Evolutionary conservation across 257 asterid genomes (phyloP).

Genomic region (Ehretia macrophylla): DNA sequence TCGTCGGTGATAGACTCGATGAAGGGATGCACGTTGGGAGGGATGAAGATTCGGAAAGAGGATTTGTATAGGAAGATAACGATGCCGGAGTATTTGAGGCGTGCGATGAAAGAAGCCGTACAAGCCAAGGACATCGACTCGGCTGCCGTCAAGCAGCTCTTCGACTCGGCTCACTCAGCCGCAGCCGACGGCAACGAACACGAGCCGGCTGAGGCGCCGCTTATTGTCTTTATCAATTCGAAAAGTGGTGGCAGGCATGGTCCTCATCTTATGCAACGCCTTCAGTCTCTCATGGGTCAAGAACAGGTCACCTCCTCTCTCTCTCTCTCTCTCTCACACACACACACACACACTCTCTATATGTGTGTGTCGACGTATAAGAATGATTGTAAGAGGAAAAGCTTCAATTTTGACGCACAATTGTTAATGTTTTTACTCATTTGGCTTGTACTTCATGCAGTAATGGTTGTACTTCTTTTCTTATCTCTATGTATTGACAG

Average conservation of each 20-base stretch:
- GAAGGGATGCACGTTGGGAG: conserved; percentile 63
- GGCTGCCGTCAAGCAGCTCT: conserved; percentile 25
- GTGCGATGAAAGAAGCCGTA: conserved; percentile 76
- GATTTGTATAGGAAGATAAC: conserved; percentile 61
- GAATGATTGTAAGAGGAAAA: no score
- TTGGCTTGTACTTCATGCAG: not conserved
- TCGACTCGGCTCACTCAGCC: conserved; percentile 35
- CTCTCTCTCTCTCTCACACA: not conserved
- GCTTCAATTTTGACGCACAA: no score
- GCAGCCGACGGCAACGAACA: conserved; percentile 29
- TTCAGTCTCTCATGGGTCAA: conserved; percentile 83
- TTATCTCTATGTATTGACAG: no score
- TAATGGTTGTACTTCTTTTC: not conserved
- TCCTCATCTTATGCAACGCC: conserved; percentile 71
- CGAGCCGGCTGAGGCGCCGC: conserved; percentile 58
- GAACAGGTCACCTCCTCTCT: conserved; percentile 59
- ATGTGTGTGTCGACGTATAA: no score
- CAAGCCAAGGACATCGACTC: conserved; percentile 44
- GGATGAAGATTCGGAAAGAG: conserved; percentile 57
- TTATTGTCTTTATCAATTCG: conserved; percentile 78
- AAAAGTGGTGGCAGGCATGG: conserved; percentile 96
- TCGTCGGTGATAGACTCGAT: conserved; percentile 65
- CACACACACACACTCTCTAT: no score
- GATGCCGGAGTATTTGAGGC: conserved; percentile 68
- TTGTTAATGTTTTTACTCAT: not conserved